phyloP scores from a whole-genome alignment of 2,329 filamentous ascomycete genomes.

The Trichophyton rubrum region DNA sequence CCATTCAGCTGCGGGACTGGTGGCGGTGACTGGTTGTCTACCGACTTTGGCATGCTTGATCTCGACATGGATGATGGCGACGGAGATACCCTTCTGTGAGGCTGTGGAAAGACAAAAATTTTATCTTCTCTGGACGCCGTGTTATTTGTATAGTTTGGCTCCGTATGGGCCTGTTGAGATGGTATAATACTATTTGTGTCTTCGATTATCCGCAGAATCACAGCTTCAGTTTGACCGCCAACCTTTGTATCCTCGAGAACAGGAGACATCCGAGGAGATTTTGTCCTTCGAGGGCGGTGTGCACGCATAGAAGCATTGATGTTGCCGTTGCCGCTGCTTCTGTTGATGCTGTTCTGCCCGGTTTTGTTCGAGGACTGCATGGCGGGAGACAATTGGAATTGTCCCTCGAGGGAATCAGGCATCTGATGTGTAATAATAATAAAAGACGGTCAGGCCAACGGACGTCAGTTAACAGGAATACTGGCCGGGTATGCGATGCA shows the following conservation, averaged over 20 bases:
- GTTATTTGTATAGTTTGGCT: neutral
- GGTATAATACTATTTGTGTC: slow-evolving; percentile 22
- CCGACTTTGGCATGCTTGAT: slow-evolving; percentile 6
- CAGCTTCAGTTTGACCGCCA: slow-evolving; percentile 23
- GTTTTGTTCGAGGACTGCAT: slow-evolving; percentile 21
- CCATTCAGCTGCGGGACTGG: neutral
- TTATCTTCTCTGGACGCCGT: neutral
- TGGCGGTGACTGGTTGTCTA: slow-evolving; percentile 7
- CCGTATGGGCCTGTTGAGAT: slow-evolving; percentile 15
- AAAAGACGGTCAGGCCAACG: slow-evolving; percentile 6
- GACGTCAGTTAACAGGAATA: neutral
- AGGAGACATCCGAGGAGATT: slow-evolving; percentile 17
- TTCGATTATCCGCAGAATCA: slow-evolving; percentile 29
- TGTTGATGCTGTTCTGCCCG: slow-evolving; percentile 2
- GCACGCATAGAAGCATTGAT: slow-evolving; percentile 26
- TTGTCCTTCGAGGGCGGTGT: slow-evolving; percentile 17
- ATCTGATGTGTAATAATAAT: slow-evolving; percentile 4
- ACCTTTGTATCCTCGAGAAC: slow-evolving; percentile 22
- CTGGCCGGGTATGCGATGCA: neutral
- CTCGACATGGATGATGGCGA: neutral
- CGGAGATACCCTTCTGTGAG: neutral
- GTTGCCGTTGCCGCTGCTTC: neutral
- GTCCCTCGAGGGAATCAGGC: slow-evolving; percentile 10
- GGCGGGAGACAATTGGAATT: slow-evolving; percentile 33
- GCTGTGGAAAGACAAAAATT: neutral